These are phyloP conservation scores for Lolium rigidum DNA, from an alignment of 176 grass and related monocot genomes.

Conservation along the genomic window DNA sequence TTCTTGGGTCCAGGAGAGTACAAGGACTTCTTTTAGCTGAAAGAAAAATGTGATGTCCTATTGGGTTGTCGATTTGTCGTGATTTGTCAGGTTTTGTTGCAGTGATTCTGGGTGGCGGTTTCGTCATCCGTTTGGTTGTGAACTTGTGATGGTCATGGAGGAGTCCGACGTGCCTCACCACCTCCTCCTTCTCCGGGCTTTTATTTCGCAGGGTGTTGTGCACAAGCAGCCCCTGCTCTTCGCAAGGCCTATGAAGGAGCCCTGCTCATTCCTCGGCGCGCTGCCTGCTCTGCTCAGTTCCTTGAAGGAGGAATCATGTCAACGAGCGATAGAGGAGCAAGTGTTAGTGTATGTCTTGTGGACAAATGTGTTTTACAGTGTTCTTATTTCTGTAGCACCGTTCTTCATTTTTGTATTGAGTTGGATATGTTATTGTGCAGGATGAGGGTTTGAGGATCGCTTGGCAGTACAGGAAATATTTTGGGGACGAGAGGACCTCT, in stretches of 20 bases:
- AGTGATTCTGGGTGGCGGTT: constrained; percentile 89
- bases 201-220: constrained; percentile 86
- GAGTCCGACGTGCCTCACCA: constrained; percentile 84
- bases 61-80: too few species aligned
- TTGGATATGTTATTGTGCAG: constrained; percentile 50
- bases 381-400: not conserved
- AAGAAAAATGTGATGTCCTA: too few species aligned
- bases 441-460: constrained; percentile 89
- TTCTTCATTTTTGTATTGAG: constrained; percentile 8
- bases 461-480: constrained; percentile 99
- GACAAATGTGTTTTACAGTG: not conserved
- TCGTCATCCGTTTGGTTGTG: constrained; percentile 73
- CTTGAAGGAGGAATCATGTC: constrained; percentile 58
- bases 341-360: constrained; percentile 45
- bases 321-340: constrained; percentile 22
- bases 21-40: too few species aligned
- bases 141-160: constrained; percentile 97
- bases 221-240: constrained; percentile 86
- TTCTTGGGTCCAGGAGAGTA: too few species aligned
- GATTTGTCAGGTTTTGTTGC: not conserved
- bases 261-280: constrained; percentile 77
- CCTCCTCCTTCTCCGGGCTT: constrained; percentile 77
- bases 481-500: constrained; percentile 65
- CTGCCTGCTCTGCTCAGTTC: constrained; percentile 61
- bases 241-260: constrained; percentile 63